Percentiles rank a stretch among this genome's conserved stretches.
Evolutionary conservation across 2,329 filamentous ascomycete genomes (phyloP).

Genomic region (Truncatella angustata): DNA sequence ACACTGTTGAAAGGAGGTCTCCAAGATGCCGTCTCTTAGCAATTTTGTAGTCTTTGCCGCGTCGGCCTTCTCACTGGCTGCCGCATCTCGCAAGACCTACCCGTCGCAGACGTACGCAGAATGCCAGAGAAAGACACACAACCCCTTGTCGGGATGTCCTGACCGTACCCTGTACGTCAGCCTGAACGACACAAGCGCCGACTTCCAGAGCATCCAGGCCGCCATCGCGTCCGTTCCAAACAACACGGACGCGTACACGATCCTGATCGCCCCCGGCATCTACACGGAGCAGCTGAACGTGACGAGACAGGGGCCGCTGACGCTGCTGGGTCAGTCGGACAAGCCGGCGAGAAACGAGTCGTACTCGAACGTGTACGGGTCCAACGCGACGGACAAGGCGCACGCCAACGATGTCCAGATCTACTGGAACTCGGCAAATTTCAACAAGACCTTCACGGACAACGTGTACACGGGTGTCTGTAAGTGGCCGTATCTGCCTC

Average conservation of each 20-base stretch:
- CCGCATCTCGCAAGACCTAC: not conserved
- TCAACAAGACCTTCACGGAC: slow-evolving; percentile 4
- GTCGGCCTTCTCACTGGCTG: not conserved
- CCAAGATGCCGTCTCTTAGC: not conserved
- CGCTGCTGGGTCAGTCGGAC: slow-evolving; percentile 57
- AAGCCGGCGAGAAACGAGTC: slow-evolving; percentile 29
- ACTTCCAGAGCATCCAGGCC: slow-evolving; percentile 37
- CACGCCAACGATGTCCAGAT: slow-evolving; percentile 39
- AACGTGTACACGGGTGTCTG: slow-evolving; percentile 6
- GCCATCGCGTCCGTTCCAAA: slow-evolving; percentile 40
- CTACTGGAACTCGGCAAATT: slow-evolving; percentile 9
- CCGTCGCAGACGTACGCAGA: slow-evolving; percentile 10
- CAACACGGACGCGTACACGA: slow-evolving; percentile 46
- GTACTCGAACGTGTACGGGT: slow-evolving; percentile 26
- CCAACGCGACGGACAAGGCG: slow-evolving; percentile 31
- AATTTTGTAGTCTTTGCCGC: not conserved
- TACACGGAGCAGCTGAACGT: slow-evolving; percentile 67
- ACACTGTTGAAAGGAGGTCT: too few relatives aligned
- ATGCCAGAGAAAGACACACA: slow-evolving; percentile 30
- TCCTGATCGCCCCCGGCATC: slow-evolving; percentile 58
- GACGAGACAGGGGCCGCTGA: slow-evolving; percentile 59
- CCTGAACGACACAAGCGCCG: slow-evolving; percentile 29
- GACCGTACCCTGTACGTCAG: slow-evolving; percentile 38
- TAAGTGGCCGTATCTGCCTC: not conserved
- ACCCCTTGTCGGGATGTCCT: slow-evolving; percentile 37